Conservation (phyloP, 176 grass and related monocot genomes). For the Miscanthus lutarioriparius region DNA sequence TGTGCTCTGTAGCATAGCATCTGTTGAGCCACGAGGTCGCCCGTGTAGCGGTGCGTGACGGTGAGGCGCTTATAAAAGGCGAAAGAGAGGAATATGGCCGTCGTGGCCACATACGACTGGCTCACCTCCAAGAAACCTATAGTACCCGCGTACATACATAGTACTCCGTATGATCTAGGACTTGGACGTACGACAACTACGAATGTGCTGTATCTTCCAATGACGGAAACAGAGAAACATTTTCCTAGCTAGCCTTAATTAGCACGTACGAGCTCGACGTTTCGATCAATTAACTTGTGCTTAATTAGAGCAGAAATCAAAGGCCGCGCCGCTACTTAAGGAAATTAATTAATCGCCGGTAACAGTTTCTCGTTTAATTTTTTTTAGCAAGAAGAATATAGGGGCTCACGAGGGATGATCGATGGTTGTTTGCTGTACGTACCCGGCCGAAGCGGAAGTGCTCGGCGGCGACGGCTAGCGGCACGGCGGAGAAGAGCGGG, state of each 20-base stretch:
- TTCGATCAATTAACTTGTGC: not conserved
- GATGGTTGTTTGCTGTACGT: not conserved
- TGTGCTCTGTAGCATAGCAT: not conserved
- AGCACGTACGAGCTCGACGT: not conserved
- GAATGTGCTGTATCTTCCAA: too few species aligned
- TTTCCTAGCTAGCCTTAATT: not conserved
- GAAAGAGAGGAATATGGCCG: not conserved
- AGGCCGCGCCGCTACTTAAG: too few species aligned
- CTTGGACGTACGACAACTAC: too few species aligned
- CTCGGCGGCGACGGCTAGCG: constrained; percentile 54
- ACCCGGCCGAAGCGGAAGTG: constrained; percentile 40
- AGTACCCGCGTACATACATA: too few species aligned
- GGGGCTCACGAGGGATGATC: not conserved
- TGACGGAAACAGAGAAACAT: not conserved
- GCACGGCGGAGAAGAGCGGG: constrained; percentile 65
- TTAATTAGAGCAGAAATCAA: not conserved
- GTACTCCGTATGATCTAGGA: too few species aligned
- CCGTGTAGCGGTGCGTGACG: too few species aligned
- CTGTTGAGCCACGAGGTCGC: not conserved
- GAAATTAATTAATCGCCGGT: too few species aligned
- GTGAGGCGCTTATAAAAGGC: too few species aligned
- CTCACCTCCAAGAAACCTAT: too few species aligned
- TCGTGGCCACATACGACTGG: too few species aligned
- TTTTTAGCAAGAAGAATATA: not conserved
- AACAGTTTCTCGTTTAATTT: not conserved